Conservation (phyloP, 805 yeast genomes). For the Candida hungchunana region DNA sequence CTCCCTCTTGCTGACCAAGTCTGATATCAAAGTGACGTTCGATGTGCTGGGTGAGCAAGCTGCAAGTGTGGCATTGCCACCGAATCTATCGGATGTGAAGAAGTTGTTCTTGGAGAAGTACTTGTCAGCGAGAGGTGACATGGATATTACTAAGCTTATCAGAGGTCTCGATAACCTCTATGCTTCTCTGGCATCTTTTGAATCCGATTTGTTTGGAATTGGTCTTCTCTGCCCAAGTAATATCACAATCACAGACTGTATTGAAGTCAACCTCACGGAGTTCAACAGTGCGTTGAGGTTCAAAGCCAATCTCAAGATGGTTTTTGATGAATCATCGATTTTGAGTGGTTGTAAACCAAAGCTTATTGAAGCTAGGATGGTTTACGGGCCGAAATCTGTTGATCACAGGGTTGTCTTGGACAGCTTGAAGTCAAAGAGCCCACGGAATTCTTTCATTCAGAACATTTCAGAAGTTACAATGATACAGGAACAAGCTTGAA, state of each 20-base stretch:
- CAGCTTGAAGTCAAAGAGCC: slow-evolving; percentile 11
- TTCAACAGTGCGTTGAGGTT: slow-evolving; percentile 18
- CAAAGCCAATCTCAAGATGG: slow-evolving; percentile 14
- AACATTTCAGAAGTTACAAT: slow-evolving; percentile 4
- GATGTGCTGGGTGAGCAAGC: slow-evolving; percentile 8
- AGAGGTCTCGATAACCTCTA: slow-evolving; percentile 6
- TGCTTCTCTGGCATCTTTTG: slow-evolving; percentile 6
- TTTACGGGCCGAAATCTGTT: slow-evolving; percentile 16
- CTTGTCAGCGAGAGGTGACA: slow-evolving; percentile 1
- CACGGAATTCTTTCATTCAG: slow-evolving; percentile 3
- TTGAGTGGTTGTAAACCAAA: slow-evolving; percentile 4
- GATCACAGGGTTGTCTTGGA: slow-evolving; percentile 8
- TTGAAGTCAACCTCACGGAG: slow-evolving; percentile 15
- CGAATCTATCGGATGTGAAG: slow-evolving; percentile 7
- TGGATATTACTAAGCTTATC: slow-evolving; percentile 6
- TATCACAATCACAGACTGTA: slow-evolving; percentile 4
- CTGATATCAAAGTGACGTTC: slow-evolving; percentile 8
- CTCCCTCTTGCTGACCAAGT: slow-evolving; percentile 5
- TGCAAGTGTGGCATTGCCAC: slow-evolving; percentile 7
- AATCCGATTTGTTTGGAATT: slow-evolving; percentile 17
- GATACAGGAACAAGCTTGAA: not conserved
- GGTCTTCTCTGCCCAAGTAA: slow-evolving; percentile 15
- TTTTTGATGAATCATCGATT: slow-evolving; percentile 12
- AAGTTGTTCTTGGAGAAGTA: slow-evolving; percentile 10
- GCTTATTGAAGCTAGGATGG: slow-evolving; percentile 3